Conservation (phyloP, 2,329 filamentous ascomycete species). For the Venturia aucupariae region DNA sequence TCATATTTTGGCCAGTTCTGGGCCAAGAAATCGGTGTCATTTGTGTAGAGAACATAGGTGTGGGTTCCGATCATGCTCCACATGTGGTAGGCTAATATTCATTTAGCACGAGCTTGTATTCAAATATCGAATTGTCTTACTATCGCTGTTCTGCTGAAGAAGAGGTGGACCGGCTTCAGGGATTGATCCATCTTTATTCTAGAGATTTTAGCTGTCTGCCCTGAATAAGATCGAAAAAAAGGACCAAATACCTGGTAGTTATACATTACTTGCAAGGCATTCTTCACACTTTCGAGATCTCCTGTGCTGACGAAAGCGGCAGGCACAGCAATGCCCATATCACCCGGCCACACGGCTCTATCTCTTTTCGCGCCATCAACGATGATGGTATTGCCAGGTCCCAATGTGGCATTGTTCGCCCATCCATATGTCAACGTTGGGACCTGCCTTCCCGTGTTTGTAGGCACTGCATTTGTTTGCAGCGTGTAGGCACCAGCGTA, state of each 20-base stretch:
- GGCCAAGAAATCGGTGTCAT: constrained; percentile 40
- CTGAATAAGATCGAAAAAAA: neutral
- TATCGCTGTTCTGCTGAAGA: constrained; percentile 26
- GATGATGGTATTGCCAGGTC: constrained; percentile 28
- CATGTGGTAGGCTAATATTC: constrained; percentile 29
- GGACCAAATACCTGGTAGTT: constrained; percentile 26
- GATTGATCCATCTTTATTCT: constrained; percentile 27
- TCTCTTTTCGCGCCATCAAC: constrained; percentile 35
- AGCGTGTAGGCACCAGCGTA: constrained; percentile 45
- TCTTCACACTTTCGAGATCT: constrained; percentile 38
- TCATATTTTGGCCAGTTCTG: constrained; percentile 42
- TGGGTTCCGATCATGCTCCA: constrained; percentile 50
- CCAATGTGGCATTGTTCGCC: constrained; percentile 32
- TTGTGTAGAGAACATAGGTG: constrained; percentile 49
- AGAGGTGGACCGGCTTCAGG: constrained; percentile 33
- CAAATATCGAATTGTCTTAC: constrained; percentile 18
- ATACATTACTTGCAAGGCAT: constrained; percentile 40
- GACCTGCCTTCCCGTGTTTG: constrained; percentile 29
- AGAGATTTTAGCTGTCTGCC: constrained; percentile 13
- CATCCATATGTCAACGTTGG: constrained; percentile 26
- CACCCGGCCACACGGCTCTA: constrained; percentile 37
- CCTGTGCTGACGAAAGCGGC: constrained; percentile 35
- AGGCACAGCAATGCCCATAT: constrained; percentile 43
- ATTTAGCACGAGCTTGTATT: neutral
- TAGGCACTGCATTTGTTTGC: constrained; percentile 36